Conservation (phyloP, 1,139 yeast species). For the Yamadazyma triangularis region DNA sequence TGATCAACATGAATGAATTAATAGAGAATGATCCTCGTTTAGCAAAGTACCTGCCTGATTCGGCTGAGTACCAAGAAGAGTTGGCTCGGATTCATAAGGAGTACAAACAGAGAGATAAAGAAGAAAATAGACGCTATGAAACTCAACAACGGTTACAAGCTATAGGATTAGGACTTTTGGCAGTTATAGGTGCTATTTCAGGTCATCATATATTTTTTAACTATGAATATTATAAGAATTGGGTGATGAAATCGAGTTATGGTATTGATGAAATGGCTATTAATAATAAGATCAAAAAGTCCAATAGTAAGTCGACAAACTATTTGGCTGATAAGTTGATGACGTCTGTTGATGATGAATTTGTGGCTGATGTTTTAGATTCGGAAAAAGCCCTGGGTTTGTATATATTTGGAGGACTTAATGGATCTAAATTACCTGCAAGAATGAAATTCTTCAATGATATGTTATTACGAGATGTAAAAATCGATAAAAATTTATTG, state of each 20-base stretch:
- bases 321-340: slow-evolving; percentile 11
- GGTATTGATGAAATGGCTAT: slow-evolving; percentile 18
- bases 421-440: slow-evolving; percentile 47
- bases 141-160: slow-evolving; percentile 34
- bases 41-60: slow-evolving; percentile 22
- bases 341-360: slow-evolving; percentile 20
- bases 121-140: slow-evolving; percentile 22
- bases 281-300: slow-evolving; percentile 16
- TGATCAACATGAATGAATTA: slow-evolving; percentile 22
- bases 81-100: slow-evolving; percentile 27
- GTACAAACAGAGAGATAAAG: slow-evolving; percentile 17
- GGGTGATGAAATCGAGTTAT: slow-evolving; percentile 20
- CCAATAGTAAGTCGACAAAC: slow-evolving; percentile 21
- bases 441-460: slow-evolving; percentile 64
- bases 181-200: slow-evolving; percentile 29
- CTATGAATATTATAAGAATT: slow-evolving; percentile 31
- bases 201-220: slow-evolving; percentile 41
- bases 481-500: slow-evolving; percentile 41
- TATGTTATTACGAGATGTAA: slow-evolving; percentile 54
- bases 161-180: slow-evolving; percentile 24
- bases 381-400: slow-evolving; percentile 30
- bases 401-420: slow-evolving; percentile 34
- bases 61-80: slow-evolving; percentile 38
- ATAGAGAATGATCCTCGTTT: slow-evolving; percentile 35
- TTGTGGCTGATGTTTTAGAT: slow-evolving; percentile 4